Conservation (phyloP, 257 asterid genomes). For the Fraxinus excelsior region DNA sequence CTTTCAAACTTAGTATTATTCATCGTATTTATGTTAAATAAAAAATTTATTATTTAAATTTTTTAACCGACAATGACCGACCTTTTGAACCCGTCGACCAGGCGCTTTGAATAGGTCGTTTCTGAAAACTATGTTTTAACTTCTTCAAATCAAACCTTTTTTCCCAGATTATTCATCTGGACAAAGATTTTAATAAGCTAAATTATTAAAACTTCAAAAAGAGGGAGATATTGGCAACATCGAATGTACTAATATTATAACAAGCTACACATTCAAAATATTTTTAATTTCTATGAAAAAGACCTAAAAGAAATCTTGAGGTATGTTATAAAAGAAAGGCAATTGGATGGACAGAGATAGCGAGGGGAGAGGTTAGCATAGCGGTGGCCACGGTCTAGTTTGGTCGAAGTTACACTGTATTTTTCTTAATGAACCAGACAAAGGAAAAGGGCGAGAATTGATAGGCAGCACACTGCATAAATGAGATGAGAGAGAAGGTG, state of each 20-base stretch:
- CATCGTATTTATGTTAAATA: neutral
- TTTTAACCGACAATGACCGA: neutral
- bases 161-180: neutral
- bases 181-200: neutral
- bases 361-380: neutral
- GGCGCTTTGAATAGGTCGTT: neutral
- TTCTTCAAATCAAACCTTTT: neutral
- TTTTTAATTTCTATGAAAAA: neutral
- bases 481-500: neutral
- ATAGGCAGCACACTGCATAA: neutral
- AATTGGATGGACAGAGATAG: neutral
- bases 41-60: neutral
- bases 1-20: neutral
- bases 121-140: neutral
- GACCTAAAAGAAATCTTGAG: neutral
- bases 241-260: neutral
- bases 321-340: neutral
- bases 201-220: neutral
- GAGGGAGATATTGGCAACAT: neutral
- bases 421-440: neutral
- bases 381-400: neutral
- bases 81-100: neutral
- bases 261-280: neutral
- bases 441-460: neutral
- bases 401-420: neutral